Evolutionary conservation across 768 basidiomycete genomes (phyloP).

Genomic region (Rhodotorula kratochvilovae): DNA sequence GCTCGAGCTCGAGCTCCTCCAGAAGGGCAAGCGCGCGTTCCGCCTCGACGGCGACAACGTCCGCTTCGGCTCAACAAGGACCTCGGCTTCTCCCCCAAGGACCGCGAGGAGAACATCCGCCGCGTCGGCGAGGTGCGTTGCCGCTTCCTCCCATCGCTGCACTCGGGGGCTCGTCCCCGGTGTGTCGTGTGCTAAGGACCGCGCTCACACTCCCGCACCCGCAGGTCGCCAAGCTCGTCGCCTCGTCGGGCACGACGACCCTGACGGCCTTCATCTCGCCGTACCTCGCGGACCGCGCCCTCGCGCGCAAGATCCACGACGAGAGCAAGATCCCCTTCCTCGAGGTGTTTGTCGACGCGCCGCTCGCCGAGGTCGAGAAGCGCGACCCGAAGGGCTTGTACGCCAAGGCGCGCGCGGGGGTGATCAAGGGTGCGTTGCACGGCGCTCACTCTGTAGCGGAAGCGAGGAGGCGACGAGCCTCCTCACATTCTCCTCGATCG

Average conservation of each 20-base stretch:
- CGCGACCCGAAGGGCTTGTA: conserved; percentile 97
- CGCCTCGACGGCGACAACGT: conserved; percentile 95
- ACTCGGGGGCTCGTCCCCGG: background rate
- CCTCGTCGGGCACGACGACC: conserved; percentile 76
- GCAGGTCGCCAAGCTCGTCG: conserved; percentile 89
- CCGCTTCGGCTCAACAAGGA: conserved; percentile 96
- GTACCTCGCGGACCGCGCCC: conserved; percentile 77
- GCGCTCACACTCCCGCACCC: too few species aligned
- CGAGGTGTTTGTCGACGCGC: conserved; percentile 93
- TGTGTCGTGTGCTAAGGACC: too few species aligned
- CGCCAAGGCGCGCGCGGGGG: conserved; percentile 89
- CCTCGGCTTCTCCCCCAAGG: conserved; percentile 85
- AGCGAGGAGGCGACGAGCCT: background rate
- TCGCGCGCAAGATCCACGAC: conserved; percentile 77
- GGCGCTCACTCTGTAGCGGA: too few species aligned
- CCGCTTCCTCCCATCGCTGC: background rate
- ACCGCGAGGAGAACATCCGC: conserved; percentile 90
- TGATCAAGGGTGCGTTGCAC: conserved; percentile 73
- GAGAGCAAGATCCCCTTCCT: conserved; percentile 71
- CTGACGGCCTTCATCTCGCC: conserved; percentile 98
- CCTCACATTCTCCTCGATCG: too few species aligned
- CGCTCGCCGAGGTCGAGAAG: conserved; percentile 76
- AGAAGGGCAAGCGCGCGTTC: conserved; percentile 77
- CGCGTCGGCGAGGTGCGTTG: conserved; percentile 81
- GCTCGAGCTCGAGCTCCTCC: conserved; percentile 88